Evolutionary conservation across 352 stramenopile species (phyloP).

Genomic region (Pythium chondricola): DNA sequence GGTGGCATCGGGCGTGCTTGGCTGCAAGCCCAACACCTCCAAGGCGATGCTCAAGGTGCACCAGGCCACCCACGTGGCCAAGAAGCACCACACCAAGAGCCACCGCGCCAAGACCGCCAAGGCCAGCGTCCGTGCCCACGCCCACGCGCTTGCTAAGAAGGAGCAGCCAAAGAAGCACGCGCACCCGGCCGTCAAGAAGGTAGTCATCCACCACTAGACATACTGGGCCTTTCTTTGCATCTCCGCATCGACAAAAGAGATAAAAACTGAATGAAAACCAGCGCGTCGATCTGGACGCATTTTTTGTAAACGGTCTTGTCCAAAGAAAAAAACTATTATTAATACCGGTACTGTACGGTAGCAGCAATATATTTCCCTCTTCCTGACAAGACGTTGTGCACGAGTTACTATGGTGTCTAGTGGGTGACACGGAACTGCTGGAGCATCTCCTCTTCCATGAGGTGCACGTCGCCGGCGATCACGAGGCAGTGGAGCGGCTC

Average conservation of each 20-base stretch:
- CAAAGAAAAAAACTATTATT: too few relatives aligned
- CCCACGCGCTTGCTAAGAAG: too few relatives aligned
- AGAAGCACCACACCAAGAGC: conserved; percentile 1
- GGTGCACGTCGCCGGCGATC: conserved; percentile 94
- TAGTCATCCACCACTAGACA: background rate
- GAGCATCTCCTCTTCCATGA: conserved; percentile 93
- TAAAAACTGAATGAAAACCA: too few relatives aligned
- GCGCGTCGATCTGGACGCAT: too few relatives aligned
- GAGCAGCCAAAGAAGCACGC: background rate
- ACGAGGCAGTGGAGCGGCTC: conserved; percentile 95
- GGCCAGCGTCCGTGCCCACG: background rate
- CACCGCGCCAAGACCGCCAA: background rate
- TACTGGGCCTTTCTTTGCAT: background rate
- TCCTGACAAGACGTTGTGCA: too few relatives aligned
- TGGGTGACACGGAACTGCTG: conserved; percentile 44
- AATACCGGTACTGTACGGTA: too few relatives aligned
- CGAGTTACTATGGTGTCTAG: too few relatives aligned
- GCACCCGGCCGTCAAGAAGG: background rate
- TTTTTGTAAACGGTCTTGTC: too few relatives aligned
- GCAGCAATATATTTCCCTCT: too few relatives aligned
- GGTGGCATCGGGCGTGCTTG: background rate
- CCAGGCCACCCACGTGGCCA: background rate
- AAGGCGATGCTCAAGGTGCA: background rate
- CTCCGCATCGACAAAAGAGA: too few relatives aligned
- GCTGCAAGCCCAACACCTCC: background rate